Evolutionary conservation across 2,329 filamentous ascomycete species (phyloP).

Genomic region (Keithomyces neogunnii): DNA sequence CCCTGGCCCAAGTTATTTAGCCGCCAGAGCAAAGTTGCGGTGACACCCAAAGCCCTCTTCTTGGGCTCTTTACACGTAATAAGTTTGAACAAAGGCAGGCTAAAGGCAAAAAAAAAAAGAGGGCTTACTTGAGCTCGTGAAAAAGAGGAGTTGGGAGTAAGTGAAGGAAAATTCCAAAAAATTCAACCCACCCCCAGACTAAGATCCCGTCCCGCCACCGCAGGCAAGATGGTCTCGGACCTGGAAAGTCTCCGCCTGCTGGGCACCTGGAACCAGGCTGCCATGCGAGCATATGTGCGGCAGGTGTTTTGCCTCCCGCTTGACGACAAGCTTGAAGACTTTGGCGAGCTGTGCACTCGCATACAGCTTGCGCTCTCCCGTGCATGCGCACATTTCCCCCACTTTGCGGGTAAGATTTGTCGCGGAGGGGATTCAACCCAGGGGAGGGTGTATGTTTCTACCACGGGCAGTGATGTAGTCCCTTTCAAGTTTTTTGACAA

Average conservation of each 20-base stretch:
- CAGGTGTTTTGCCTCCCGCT: conserved; percentile 12
- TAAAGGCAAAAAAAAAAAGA: background rate
- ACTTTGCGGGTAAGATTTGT: conserved; percentile 19
- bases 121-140: background rate
- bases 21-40: background rate
- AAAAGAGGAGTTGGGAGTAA: background rate
- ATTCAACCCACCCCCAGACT: background rate
- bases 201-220: background rate
- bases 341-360: conserved; percentile 4
- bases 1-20: background rate
- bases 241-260: background rate
- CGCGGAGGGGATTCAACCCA: conserved; percentile 8
- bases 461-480: conserved; percentile 10
- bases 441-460: conserved; percentile 13
- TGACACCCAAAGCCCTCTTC: background rate
- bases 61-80: background rate
- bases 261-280: conserved; percentile 11
- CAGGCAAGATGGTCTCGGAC: background rate
- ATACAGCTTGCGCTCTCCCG: conserved; percentile 3
- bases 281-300: conserved; percentile 10
- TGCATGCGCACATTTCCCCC: conserved; percentile 15
- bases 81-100: background rate
- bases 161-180: background rate
- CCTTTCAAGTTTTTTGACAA: conserved; percentile 12
- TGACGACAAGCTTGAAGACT: background rate